Evolutionary conservation across 2,329 filamentous ascomycete genomes (phyloP).

Genomic region (Arthroderma sp.): DNA sequence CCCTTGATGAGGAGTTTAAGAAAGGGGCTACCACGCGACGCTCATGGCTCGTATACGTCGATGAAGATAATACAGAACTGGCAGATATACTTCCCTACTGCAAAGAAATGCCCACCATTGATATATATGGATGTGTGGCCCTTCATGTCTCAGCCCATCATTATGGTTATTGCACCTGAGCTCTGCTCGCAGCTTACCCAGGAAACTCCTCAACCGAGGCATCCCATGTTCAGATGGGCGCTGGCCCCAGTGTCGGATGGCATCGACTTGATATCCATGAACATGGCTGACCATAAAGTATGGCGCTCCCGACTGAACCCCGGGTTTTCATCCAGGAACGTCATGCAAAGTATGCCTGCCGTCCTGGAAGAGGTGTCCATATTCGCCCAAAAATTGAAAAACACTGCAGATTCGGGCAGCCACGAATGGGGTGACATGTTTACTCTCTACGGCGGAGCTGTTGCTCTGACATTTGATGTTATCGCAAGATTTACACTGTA

Average conservation of each 20-base stretch:
- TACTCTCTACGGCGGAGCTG: neutral
- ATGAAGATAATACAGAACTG: neutral
- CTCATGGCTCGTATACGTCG: neutral
- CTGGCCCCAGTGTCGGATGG: slow-evolving; percentile 6
- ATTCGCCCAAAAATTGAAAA: neutral
- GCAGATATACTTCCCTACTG: neutral
- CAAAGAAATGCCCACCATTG: slow-evolving; percentile 4
- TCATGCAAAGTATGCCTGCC: neutral
- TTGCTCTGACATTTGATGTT: neutral
- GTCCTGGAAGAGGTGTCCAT: neutral
- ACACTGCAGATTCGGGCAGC: neutral
- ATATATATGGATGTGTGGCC: slow-evolving; percentile 7
- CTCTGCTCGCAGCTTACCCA: slow-evolving; percentile 7
- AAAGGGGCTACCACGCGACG: neutral
- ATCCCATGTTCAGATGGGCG: slow-evolving; percentile 7
- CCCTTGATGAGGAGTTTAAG: neutral
- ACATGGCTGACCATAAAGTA: slow-evolving; percentile 5
- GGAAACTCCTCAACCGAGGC: slow-evolving; percentile 8
- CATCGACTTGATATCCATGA: slow-evolving; percentile 8
- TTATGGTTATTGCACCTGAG: slow-evolving; percentile 7
- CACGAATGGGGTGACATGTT: neutral
- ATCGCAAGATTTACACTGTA: slow-evolving; percentile 1
- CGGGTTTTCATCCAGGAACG: neutral
- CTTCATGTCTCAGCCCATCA: slow-evolving; percentile 6
- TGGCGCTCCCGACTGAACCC: slow-evolving; percentile 1